Evolutionary conservation across 73 alveolate species (phyloP).

Genomic region (Tetrahymena malaccensis): DNA sequence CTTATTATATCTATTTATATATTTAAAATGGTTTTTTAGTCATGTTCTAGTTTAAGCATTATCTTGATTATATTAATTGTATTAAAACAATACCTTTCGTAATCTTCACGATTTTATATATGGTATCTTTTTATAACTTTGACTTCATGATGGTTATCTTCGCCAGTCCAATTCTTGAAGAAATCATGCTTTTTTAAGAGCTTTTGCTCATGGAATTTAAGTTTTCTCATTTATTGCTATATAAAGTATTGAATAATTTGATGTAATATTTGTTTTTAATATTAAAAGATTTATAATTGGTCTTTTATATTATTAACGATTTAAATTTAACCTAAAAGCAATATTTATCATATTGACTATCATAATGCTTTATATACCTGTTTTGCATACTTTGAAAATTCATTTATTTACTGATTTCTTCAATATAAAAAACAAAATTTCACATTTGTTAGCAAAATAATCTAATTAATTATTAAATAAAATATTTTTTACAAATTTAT

Average conservation of each 20-base stretch:
- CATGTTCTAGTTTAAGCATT: neutral
- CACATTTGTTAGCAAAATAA: too few species aligned
- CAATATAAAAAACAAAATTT: too few species aligned
- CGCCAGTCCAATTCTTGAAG: conserved; percentile 90
- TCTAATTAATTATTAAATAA: too few species aligned
- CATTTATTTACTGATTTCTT: neutral
- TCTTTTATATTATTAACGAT: neutral
- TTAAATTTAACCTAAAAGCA: neutral
- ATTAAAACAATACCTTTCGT: conserved; percentile 44
- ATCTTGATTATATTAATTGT: neutral
- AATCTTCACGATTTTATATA: conserved; percentile 96
- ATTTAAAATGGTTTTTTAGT: neutral
- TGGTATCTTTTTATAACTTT: conserved; percentile 85
- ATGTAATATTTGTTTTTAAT: neutral
- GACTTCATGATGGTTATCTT: conserved; percentile 80
- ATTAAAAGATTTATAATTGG: neutral
- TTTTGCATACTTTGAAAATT: neutral
- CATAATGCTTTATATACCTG: neutral
- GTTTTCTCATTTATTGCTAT: conserved; percentile 82
- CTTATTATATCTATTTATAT: conserved; percentile 63
- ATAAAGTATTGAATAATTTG: neutral
- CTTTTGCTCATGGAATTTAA: conserved; percentile 97
- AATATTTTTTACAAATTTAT: too few species aligned
- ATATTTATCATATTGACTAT: neutral
- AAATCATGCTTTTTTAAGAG: conserved; percentile 93